Conservation (phyloP, 148 eudicot species). For the Spergularia bocconei region DNA sequence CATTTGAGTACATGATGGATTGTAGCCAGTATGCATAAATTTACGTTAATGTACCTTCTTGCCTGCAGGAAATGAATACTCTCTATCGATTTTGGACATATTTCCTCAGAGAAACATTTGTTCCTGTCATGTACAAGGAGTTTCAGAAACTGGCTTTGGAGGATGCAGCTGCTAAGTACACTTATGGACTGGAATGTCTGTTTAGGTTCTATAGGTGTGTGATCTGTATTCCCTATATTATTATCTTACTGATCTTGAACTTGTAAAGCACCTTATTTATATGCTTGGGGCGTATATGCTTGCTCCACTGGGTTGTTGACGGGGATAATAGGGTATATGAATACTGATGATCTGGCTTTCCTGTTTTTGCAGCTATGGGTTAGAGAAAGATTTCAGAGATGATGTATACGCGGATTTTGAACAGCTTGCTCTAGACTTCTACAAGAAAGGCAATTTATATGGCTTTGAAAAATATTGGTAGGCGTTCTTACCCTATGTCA, state of each 20-base stretch:
- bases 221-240: neutral
- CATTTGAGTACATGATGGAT: neutral
- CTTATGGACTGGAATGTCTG: conserved; percentile 89
- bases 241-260: neutral
- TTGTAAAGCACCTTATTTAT: neutral
- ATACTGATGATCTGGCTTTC: conserved; percentile 1
- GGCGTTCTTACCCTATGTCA: neutral
- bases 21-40: neutral
- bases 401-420: conserved; percentile 80
- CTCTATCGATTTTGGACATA: conserved; percentile 94
- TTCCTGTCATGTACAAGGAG: conserved; percentile 75
- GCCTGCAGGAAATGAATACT: conserved; percentile 91
- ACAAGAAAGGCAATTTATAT: conserved; percentile 77
- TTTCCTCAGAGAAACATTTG: conserved; percentile 70
- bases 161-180: conserved; percentile 77
- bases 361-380: conserved; percentile 67
- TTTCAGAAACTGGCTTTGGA: conserved; percentile 73
- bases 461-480: conserved; percentile 99
- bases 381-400: conserved; percentile 84
- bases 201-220: conserved; percentile 93
- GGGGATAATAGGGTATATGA: neutral
- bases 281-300: too few relatives aligned
- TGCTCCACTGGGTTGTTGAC: neutral
- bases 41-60: conserved; percentile 1
- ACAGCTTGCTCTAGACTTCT: conserved; percentile 61